phyloP scores from a whole-genome alignment of 352 stramenopile genomes.

The Globisporangium abappressorium region DNA sequence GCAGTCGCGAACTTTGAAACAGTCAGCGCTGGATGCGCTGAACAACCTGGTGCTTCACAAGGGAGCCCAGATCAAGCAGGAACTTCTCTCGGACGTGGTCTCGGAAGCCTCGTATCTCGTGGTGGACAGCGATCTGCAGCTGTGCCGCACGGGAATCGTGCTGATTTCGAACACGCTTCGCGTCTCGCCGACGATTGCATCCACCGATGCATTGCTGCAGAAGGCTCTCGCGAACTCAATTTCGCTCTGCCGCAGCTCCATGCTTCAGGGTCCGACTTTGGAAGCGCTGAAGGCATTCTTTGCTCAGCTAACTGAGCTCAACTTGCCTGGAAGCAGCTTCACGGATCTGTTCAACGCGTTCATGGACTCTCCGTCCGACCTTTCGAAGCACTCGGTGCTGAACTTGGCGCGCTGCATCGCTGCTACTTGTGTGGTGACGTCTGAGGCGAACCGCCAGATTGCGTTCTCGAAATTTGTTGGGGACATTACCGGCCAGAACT shows the following conservation, averaged over 20 bases:
- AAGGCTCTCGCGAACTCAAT: slow-evolving; percentile 82
- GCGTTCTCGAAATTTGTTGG: slow-evolving; percentile 75
- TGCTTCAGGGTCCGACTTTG: slow-evolving; percentile 87
- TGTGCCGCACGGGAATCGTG: slow-evolving; percentile 93
- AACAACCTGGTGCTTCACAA: slow-evolving; percentile 87
- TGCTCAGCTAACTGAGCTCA: slow-evolving; percentile 61
- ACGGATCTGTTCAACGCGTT: slow-evolving; percentile 84
- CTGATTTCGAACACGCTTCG: slow-evolving; percentile 78
- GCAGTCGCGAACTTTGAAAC: slow-evolving; percentile 94
- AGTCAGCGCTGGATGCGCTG: slow-evolving; percentile 91
- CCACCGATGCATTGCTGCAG: slow-evolving; percentile 53
- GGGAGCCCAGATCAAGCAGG: slow-evolving; percentile 55
- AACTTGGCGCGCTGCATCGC: slow-evolving; percentile 94
- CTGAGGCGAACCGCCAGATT: slow-evolving; percentile 50
- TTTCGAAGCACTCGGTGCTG: slow-evolving; percentile 90
- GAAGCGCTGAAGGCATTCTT: slow-evolving; percentile 59
- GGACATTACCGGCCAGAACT: slow-evolving; percentile 51
- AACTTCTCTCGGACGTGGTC: slow-evolving; percentile 89
- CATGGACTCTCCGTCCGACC: slow-evolving; percentile 45
- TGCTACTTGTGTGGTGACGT: slow-evolving; percentile 67
- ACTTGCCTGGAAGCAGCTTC: slow-evolving; percentile 69
- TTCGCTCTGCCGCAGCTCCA: slow-evolving; percentile 86
- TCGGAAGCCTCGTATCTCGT: slow-evolving; percentile 90
- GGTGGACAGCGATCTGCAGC: slow-evolving; percentile 94
- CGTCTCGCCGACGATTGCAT: slow-evolving; percentile 56